Base-by-base conservation (phyloP, 345 rosid species). In the Linum trigynum region DNA sequence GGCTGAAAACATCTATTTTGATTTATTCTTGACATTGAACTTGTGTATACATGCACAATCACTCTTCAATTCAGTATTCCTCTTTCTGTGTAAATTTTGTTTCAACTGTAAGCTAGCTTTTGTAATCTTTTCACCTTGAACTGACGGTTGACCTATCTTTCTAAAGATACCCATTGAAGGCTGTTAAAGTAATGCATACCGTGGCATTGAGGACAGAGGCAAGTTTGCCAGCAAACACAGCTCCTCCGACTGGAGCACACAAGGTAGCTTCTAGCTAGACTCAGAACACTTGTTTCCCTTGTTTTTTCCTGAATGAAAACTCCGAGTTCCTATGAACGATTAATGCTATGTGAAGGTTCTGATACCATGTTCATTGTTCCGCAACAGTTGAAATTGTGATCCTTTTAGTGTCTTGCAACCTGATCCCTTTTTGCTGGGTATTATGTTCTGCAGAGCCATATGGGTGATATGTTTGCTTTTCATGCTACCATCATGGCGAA, bases 391-490 rank as follows among this genome's bases (percentile, higher is more conserved):
- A 58, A 55, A 59, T 23, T 17, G 38, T 42, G 39, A 55, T 38
- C 41, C 36, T 16, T 57, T 39, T 14, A 64, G 32, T 64, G 42
- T 50, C 68, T 63, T 45, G 37, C 63, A 55, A 57, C 56, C 69
- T 70, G 69, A 71, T 66, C 37, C 55, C 45, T 61, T 23, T 23
- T 65, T 59, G 12, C 11, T 56, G 37, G 71, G 53, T 66, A 14
- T 71, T 61, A 43, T 80, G 9, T 48, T 83, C 75, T 64, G 73
- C 86, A 92, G 97, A 73, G 82, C 66, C 87, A 82, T 76, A 92
- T 92, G 98, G 96, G 97, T n/a, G 89, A 85, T 79, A 92, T 90
- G 98, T 90, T 92, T 78, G 90, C 98, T 72, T 92, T 86, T 73
- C 98, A 90, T 78, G 80, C 98, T 64, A 84, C 97, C 51, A 88